Base-by-base conservation (phyloP, 495 filamentous ascomycete genomes). In the Annulohypoxylon bovei region DNA sequence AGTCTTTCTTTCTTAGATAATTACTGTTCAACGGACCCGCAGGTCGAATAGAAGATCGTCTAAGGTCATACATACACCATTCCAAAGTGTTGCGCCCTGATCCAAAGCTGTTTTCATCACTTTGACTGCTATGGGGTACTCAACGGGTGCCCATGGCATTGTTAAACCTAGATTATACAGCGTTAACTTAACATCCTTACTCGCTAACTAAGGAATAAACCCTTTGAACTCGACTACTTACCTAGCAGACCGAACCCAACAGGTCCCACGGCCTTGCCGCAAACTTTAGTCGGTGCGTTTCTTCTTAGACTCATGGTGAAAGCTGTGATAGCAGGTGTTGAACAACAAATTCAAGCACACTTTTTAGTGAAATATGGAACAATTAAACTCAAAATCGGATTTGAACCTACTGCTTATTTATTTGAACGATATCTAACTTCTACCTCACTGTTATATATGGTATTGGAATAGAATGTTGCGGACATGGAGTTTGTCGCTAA, bases 61-160 rank as follows among this genome's bases (percentile, higher is more conserved):
- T 11, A 35, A 33, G 28, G 23, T 2, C 1, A 39, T 20, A 66
- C 70, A 64, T 54, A 72, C 90, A 25, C 81, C 90, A 66, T 92
- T 92, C 89, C 89, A 92, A 72, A 88, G 83, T 70, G 87, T 90
- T 63, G 86, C 83, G 23, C 90, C 89, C 0, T 80, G 73, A 12
- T 82, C 77, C 33, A 92, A 80, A 6, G 90, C 83, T 12, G 84
- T 81, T 66, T 85, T 86, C 74, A 93, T 79, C 11, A 86, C 82
- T 57, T 87, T 81, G 57, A 89, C 86, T 61, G 86, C 81, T 50
- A 82, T 79, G 6, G 84, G 80, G 23, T 87, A 78, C 16, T 86
- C 68, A 4, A 83, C 79, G 3, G 84, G 88, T 0, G 81, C 69
- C 12, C 78, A 70, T 25, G 84, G 82, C 85, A 85, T 89, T 47